Conservation (phyloP, 73 alveolate genomes). For the Tetrahymena borealis region DNA sequence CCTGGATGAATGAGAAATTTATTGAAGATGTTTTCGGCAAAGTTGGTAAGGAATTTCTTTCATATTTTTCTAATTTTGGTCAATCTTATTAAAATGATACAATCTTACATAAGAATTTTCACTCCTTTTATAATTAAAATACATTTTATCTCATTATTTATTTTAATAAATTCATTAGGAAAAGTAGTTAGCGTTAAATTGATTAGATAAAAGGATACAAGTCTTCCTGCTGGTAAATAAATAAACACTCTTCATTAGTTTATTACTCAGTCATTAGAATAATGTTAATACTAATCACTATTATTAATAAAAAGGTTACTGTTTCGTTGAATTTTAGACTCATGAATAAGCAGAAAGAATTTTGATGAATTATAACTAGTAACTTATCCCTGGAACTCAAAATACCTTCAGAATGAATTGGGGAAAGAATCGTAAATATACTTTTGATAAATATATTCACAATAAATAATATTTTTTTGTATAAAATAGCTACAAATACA, state of each 20-base stretch:
- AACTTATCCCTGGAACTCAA: not conserved
- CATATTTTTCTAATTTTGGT: too few species aligned
- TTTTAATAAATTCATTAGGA: not conserved
- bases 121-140: too few species aligned
- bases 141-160: not conserved
- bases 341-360: not conserved
- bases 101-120: too few species aligned
- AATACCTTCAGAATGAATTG: not conserved
- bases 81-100: not conserved
- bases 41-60: not conserved
- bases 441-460: not conserved
- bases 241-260: not conserved
- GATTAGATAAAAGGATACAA: not conserved
- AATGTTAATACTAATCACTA: too few species aligned
- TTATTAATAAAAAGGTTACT: not conserved
- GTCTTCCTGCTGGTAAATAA: not conserved
- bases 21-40: not conserved
- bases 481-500: not conserved
- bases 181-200: not conserved
- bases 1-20: not conserved
- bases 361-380: not conserved
- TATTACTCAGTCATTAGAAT: not conserved
- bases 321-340: not conserved
- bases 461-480: not conserved
- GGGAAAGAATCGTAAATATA: not conserved